Evolutionary conservation across 257 asterid genomes (phyloP).

Genomic region (Solanum paucissectum): DNA sequence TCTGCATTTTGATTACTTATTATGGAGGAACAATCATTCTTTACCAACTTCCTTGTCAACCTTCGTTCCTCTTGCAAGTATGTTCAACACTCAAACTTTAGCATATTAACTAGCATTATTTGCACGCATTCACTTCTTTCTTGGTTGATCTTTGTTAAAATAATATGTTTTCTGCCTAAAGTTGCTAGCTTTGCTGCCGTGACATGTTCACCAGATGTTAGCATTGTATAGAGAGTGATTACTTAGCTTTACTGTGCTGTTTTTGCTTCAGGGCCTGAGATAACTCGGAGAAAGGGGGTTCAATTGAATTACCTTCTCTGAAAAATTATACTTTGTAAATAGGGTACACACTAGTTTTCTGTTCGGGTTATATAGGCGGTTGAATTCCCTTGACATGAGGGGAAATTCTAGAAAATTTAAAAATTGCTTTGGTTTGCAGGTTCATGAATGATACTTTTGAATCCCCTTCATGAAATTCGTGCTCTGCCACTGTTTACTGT

Average conservation of each 20-base stretch:
- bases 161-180: not conserved
- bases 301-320: not conserved
- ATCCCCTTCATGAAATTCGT: not conserved
- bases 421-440: not conserved
- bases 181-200: not conserved
- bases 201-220: not conserved
- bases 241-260: not conserved
- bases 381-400: not conserved
- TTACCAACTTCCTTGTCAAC: slow-evolving; percentile 44
- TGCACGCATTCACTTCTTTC: not conserved
- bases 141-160: not conserved
- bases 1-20: not conserved
- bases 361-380: not conserved
- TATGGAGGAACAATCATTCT: slow-evolving; percentile 57
- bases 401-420: not conserved
- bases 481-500: not conserved
- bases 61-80: slow-evolving; percentile 78
- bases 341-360: not conserved
- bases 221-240: not conserved
- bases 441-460: not conserved
- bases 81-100: not conserved
- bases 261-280: not conserved
- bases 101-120: not conserved
- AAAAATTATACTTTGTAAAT: not conserved
- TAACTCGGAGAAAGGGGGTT: not conserved